Evolutionary conservation across 306 rosid genomes (phyloP), one percentile per base, ranked within the genome.

Genomic region (Vicia faba): DNA sequence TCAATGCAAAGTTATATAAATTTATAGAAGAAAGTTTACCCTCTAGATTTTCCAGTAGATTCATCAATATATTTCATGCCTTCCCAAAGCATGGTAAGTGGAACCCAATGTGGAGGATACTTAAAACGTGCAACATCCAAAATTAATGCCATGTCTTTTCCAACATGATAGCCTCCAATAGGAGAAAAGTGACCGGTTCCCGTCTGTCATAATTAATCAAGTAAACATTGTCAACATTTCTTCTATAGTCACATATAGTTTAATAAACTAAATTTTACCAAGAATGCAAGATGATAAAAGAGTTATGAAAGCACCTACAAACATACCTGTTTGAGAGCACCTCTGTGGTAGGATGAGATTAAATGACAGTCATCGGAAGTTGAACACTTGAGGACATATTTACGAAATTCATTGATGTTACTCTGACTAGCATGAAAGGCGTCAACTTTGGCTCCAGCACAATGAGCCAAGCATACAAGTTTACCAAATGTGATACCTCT

Each of bases 371-470:
- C 88, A 60, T 84, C 96, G 60, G 91, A 88, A 46, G 64, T 63
- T 31, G 97, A 84, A 82, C 98, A 87, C 43, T 72, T 75, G 53
- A 69, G 58, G 61, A 93, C 80, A 72, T 75, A 78, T 71, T 79
- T 82, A 18, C 97, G 96, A 61, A 93, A 93, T 56, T 84, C 83
- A 65, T 88, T 68, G 50, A 93, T 62, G 63, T 48, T 81, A 75
- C 84, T 84, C 48, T 86, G 84, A 61, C 79, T 84, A 43, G 96
- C 77, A 23, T 61, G 89, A 49, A 87, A 93, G 75, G 96, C 96
- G 39, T 93, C 96, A 75, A 93, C 97, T 73, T 89, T 88, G 0
- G 98, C 98, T 48, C 98, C 98, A 68, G 96, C 96, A 70, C 97
- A 93, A 63, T 89, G 89, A 81, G 98, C 97, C 87, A 88, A 80